A percentile compares a stretch with the other conserved stretches of the same genome.
These are phyloP conservation scores for Scheffersomyces stipitis DNA, from an alignment of 805 yeast species.

Conservation along the genomic window DNA sequence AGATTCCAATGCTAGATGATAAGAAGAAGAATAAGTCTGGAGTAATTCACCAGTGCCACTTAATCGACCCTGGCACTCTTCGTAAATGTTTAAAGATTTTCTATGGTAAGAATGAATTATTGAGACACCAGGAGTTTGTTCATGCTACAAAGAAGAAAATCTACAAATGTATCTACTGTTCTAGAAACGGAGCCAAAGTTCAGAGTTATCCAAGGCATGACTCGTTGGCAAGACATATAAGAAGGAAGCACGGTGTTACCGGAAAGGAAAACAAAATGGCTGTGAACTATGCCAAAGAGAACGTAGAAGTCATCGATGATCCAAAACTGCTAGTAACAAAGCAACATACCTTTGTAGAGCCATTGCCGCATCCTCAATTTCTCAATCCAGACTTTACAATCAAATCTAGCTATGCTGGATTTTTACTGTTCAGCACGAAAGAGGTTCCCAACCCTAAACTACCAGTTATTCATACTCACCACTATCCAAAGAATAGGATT, in stretches of 20 bases:
- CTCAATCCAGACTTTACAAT: slow-evolving; percentile 30
- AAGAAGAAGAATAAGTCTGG: slow-evolving; percentile 20
- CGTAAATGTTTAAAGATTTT: slow-evolving; percentile 39
- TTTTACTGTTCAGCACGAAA: slow-evolving; percentile 26
- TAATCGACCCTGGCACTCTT: slow-evolving; percentile 31
- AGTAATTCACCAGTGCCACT: slow-evolving; percentile 43
- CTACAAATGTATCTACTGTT: slow-evolving; percentile 42
- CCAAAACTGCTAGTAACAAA: slow-evolving; percentile 10
- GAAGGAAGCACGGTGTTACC: slow-evolving; percentile 44
- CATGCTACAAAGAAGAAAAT: slow-evolving; percentile 45
- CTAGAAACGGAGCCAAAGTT: slow-evolving; percentile 30
- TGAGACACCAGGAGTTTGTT: slow-evolving; percentile 46
- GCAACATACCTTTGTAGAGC: slow-evolving; percentile 13
- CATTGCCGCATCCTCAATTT: slow-evolving; percentile 31
- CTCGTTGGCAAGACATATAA: slow-evolving; percentile 42
- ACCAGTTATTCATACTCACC: neutral
- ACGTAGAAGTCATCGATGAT: slow-evolving; percentile 40
- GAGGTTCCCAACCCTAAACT: slow-evolving; percentile 1
- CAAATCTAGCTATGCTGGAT: slow-evolving; percentile 30
- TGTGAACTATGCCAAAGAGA: slow-evolving; percentile 43
- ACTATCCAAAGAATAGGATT: slow-evolving; percentile 6
- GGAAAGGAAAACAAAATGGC: slow-evolving; percentile 46
- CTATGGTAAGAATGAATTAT: slow-evolving; percentile 43
- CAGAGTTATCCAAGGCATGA: slow-evolving; percentile 47
- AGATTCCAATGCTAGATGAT: slow-evolving; percentile 7